Base-by-base conservation (phyloP, 2,329 filamentous ascomycete genomes). In the Arthrobotrys musiformis region DNA sequence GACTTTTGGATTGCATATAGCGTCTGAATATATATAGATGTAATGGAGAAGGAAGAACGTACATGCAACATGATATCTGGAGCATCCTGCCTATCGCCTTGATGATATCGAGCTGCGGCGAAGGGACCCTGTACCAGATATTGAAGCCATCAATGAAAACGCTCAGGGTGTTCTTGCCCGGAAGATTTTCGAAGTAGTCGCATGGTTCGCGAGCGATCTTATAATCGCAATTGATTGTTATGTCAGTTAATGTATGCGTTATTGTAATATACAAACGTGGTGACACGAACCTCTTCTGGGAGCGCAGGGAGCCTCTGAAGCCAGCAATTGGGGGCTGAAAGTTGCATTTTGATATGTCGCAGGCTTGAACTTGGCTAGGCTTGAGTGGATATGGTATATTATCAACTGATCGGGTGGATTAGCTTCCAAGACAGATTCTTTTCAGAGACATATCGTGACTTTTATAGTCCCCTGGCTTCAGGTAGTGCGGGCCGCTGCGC, bases 101-200 rank as follows among this genome's bases (percentile, higher is more conserved):
- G 19, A 74, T 72, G 17, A 50, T 66, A 5, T 64, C 50, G 24
- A 72, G 11, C 15, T 61, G 30, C 2, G 24, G 37, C 22, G 30
- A 11, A 37, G 68, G 68, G 0, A 50, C 68, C 13, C 26, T 19
- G 28, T 72, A 72, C 68, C 68, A 72, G 46, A 58, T n/a, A 48
- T 72, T 62, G n/a, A 72, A 19, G 4, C 46, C 68, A n/a, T 58
- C 68, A 11, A 56, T 72, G 28, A 62, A 30, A n/a, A 48, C 7
- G n/a, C 17, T 37, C 2, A 61, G 60, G 11, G 56, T 56, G 13
- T 56, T 60, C 24, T 64, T 72, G 5, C 58, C 64, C 8, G 68
- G 68, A 7, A 72, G 37, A 0, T 35, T 42, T 6, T 11, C 13
- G 26, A 66, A 17, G 22, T 72, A 72, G 5, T 72, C 60, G 37